Evolutionary conservation across 192 early-diverging fungal species (phyloP), one percentile per base, ranked within the genome.

Genomic region (Coemansia sp.): DNA sequence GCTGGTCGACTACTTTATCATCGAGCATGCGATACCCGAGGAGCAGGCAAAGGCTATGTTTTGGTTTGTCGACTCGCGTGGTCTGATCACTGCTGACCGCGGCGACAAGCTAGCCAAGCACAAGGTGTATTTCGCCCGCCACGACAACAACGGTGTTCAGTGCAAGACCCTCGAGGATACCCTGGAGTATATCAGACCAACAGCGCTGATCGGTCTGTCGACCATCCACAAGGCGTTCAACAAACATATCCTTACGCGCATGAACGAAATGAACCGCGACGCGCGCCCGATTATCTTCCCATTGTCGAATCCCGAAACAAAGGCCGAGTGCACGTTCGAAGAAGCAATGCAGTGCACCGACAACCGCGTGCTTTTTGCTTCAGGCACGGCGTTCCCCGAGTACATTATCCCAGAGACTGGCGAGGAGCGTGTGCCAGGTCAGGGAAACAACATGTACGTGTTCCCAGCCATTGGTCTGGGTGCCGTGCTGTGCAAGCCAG

Each of bases 401-500:
- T 90, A 89, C 68, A 85, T 76, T 2, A 75, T 90, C 22, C 77
- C 74, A 0, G 87, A 87, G 22, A 73, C 85, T 18, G 60, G 66
- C 67, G 63, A 77, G 34, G 64, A 50, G 29, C 60, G 58, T 7
- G 61, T 89, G 38, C 92, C 93, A 3, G 94, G 91, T 6, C 92
- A 94, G 75, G 93, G 92, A 52, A 95, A 96, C 83, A 96, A 96
- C 83, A 94, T 93, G 90, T 98, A 96, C 72, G 91, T 93, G 59
- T 98, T 96, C 87, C 96, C 96, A n/a, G 90, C 94, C 56, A 87
- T 98, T 40, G 96, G 96, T 5, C 84, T 96, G 25, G 96, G 96
- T 60, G 76, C 91, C 12, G 86, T 90, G 48, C 73, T 97, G 31
- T 88, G 91, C 63, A 88, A 89, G 67, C 83, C 94, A 22, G 50